phyloP scores from a whole-genome alignment of 495 filamentous ascomycete genomes.

The Penicillium turbatum region DNA sequence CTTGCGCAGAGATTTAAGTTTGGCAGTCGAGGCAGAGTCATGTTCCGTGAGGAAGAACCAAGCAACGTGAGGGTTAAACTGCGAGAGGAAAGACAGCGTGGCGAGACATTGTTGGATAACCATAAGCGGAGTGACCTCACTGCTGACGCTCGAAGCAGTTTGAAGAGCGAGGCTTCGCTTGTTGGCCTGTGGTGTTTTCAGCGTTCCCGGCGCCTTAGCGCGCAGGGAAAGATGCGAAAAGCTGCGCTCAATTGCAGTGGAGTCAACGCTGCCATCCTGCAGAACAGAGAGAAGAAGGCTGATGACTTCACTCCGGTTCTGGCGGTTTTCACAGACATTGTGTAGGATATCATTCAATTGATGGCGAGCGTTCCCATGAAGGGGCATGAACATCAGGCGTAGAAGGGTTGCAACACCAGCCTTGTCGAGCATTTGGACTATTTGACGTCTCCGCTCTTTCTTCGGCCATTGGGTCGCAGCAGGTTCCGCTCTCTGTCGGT shows the following conservation, averaged over 20 bases:
- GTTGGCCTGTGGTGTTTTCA: conserved; percentile 73
- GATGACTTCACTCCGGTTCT: conserved; percentile 92
- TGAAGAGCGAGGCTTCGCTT: conserved; percentile 65
- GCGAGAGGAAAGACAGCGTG: conserved; percentile 72
- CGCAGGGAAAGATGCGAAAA: conserved; percentile 88
- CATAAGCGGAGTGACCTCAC: conserved; percentile 85
- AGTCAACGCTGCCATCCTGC: conserved; percentile 92
- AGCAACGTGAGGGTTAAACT: conserved; percentile 78
- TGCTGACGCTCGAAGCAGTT: conserved; percentile 50
- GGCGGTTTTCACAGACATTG: conserved; percentile 87
- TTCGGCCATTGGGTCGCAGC: conserved; percentile 46
- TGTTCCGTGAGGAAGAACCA: conserved; percentile 96
- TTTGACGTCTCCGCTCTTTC: conserved; percentile 71
- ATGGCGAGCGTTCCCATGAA: conserved; percentile 74
- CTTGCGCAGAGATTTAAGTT: conserved; percentile 72
- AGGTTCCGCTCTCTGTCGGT: conserved; percentile 43
- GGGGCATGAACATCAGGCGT: conserved; percentile 93
- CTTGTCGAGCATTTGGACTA: conserved; percentile 96
- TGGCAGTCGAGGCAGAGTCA: conserved; percentile 67
- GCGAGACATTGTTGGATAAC: conserved; percentile 93
- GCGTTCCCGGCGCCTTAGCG: conserved; percentile 70
- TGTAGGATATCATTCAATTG: conserved; percentile 81
- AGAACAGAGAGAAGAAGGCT: conserved; percentile 87
- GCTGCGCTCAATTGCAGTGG: conserved; percentile 89
- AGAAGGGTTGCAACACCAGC: conserved; percentile 89